Evolutionary conservation across 106 monocot genomes (phyloP), one percentile per base, ranked within the genome.

Genomic region (Allium fistulosum): DNA sequence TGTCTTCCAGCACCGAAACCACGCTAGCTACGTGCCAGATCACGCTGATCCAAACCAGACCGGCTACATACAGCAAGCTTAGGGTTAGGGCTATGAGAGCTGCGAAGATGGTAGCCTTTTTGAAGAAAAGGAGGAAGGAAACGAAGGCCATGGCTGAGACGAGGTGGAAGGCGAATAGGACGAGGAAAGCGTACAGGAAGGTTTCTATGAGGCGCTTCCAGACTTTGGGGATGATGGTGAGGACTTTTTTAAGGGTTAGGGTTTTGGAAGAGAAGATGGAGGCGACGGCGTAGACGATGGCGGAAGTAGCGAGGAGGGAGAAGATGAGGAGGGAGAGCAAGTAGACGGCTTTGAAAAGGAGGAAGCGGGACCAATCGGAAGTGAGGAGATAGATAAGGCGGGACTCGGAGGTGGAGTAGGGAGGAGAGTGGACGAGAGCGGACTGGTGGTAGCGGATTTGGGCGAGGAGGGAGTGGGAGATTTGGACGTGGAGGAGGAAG

Each of bases 21-120:
- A 89, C 88, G 76, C 82, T 80, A 37, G 88, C 88, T 3, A 89
- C 55, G 58, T 85, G 81, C 88, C 88, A 89, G n/a, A 89, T 69
- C 8, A 85, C 71, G 77, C 79, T 82, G 62, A 89, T 62, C 66
- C 78, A 85, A 26, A 89, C 61, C 56, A 80, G 64, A 14, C 79
- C 82, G 13, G 46, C 79, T 15, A 78, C 16, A 69, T 89, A 89
- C 53, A 26, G 48, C 18, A 79, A 12, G 10, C 8, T 4, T 64
- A 85, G 8, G 65, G 75, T 3, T 26, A 72, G 3, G 6, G 63
- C 17, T 48, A 48, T 5, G 10, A 75, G 69, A 8, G 59, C 27
- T 48, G 61, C 22, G 70, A 49, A 56, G 16, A 52, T 8, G 51
- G 71, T 74, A 2, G 46, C 73, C 58, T 4, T 15, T 55, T 15